Base-by-base conservation (phyloP, 345 rosid species). In the Ceriops zippeliana region DNA sequence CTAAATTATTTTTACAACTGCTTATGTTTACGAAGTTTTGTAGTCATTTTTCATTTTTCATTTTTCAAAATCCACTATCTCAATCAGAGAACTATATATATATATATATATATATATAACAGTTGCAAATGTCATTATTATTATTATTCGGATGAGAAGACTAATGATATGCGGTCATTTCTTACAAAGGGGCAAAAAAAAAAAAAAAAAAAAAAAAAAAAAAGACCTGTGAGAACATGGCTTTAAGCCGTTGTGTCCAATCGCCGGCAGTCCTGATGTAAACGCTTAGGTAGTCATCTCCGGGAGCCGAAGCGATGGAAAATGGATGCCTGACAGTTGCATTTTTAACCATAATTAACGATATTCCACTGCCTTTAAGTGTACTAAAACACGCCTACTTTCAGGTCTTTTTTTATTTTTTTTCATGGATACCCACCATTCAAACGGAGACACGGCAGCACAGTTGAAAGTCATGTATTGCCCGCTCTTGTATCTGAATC, bases 301-400 rank as follows among this genome's bases (percentile, higher is more conserved):
- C 87, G 3, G 96, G 97, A n/a, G 96, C 88, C 13, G 97, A 87
- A 13, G 97, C 89, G 34, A 89, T 91, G 11, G 96, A 89, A 75
- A 91, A 91, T 71, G 97, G 97, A 60, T 91, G 97, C 97, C 97
- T 90, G 81, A 19, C 31, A 19, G 62, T 28, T 10, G 31, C 31
- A 42, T 42, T 42, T 42, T 42, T 42, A 2, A 42, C 49, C 49
- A 42, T 42, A 42, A 13, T 42, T 42, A 42, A 42, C 4, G 19
- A 34, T 9, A 42, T 42, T 13, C 49, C 49, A 42, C 19, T 13
- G 2, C 37, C 6, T 34, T 34, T 9, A 34, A 34, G 37, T 34
- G 2, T 34, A 34, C 49, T 42, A 3, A 42, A 42, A 17, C 49
- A 42, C 5, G 1, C 19, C 49, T 42, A 42, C 13, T 42, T 11